A percentile compares a stretch with the other conserved stretches of the same genome.
phyloP scores from a whole-genome alignment of 23 red algal genomes.

The Gracilaria gracilis region DNA sequence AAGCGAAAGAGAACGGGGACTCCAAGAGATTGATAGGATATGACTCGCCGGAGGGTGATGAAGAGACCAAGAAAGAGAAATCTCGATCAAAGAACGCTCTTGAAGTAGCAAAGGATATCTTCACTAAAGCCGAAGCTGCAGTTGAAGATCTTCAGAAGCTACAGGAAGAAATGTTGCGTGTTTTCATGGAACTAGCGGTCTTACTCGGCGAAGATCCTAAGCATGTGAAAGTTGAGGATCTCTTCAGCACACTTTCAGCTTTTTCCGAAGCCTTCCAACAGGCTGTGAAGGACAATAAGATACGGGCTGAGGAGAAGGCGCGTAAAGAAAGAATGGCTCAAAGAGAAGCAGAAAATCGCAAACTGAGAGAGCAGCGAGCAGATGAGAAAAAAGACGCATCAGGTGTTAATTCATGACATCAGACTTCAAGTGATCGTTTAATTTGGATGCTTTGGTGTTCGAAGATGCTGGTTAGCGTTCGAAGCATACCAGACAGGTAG shows the following conservation, averaged over 20 bases:
- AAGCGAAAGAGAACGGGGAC: conserved; percentile 5
- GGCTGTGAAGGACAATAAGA: conserved; percentile 64
- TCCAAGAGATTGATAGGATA: conserved; percentile 1
- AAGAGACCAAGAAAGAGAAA: not conserved
- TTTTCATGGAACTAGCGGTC: conserved; percentile 72
- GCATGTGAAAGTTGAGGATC: conserved; percentile 77
- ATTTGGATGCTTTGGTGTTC: not conserved
- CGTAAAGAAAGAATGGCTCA: conserved; percentile 58
- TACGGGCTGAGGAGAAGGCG: conserved; percentile 41
- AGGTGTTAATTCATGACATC: not conserved
- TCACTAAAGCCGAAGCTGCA: conserved; percentile 69
- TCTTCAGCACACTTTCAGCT: conserved; percentile 73
- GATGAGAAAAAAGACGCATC: not conserved
- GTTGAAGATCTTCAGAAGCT: conserved; percentile 48
- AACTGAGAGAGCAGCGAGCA: not conserved
- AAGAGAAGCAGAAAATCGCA: conserved; percentile 57
- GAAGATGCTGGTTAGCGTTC: not conserved
- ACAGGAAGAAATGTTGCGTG: conserved; percentile 72
- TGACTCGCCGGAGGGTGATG: not conserved
- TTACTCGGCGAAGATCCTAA: conserved; percentile 89
- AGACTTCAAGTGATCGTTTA: not conserved
- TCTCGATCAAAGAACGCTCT: conserved; percentile 19
- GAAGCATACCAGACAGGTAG: not conserved
- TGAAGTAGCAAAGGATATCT: conserved; percentile 58
- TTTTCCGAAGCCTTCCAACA: conserved; percentile 73